phyloP scores from a whole-genome alignment of 108 stramenopile genomes.

The Epithemia pelagica region DNA sequence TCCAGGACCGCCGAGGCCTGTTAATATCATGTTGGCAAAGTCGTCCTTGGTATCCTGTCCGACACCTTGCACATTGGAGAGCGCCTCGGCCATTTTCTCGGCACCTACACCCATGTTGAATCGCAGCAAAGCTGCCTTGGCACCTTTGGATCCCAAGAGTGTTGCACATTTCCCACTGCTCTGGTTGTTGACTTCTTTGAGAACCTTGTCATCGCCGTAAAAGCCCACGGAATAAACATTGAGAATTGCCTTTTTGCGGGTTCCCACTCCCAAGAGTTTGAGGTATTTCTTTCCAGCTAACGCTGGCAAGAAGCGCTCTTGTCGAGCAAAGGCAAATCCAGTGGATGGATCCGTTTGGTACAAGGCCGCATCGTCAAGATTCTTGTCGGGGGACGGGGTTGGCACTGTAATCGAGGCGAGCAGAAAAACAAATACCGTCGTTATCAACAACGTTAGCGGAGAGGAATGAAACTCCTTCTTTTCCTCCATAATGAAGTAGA shows the following conservation, averaged over 20 bases:
- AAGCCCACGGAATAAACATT: conserved; percentile 26
- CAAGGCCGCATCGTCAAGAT: neutral
- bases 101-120: conserved; percentile 26
- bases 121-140: conserved; percentile 14
- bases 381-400: neutral
- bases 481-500: too few species aligned
- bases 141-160: conserved; percentile 8
- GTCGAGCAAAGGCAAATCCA: neutral
- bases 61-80: conserved; percentile 12
- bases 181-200: conserved; percentile 4
- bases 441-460: neutral
- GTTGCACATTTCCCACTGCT: conserved; percentile 2
- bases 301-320: neutral
- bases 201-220: conserved; percentile 8
- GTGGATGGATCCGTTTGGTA: neutral
- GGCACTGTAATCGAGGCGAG: neutral
- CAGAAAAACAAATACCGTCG: neutral
- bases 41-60: neutral
- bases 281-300: neutral
- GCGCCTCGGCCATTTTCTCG: conserved; percentile 30
- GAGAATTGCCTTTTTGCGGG: conserved; percentile 27
- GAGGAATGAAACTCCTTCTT: neutral
- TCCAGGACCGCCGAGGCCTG: conserved; percentile 6
- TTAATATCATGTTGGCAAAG: conserved; percentile 20
- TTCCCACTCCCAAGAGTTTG: conserved; percentile 20